Conservation (phyloP, 257 asterid genomes). For the Fraxinus quadrangulata region DNA sequence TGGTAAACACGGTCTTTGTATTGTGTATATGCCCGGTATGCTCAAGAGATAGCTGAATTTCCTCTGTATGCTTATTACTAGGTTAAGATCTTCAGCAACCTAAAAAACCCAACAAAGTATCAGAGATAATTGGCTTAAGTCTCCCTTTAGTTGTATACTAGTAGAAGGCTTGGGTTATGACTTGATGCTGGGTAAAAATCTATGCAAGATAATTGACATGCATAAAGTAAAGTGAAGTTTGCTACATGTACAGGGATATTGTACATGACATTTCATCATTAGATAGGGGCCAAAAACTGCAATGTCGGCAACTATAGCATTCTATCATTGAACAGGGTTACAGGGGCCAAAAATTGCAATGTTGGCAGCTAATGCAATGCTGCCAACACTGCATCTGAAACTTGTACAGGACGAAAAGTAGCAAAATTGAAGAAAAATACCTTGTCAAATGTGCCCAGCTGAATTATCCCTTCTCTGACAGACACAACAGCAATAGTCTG, state of each 20-base stretch:
- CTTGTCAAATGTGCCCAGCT: slow-evolving; percentile 80
- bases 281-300: too few relatives aligned
- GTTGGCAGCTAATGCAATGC: too few relatives aligned
- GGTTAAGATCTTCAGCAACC: slow-evolving; percentile 64
- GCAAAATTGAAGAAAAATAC: slow-evolving; percentile 27
- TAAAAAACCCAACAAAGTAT: slow-evolving; percentile 14
- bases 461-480: slow-evolving; percentile 77
- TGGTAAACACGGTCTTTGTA: slow-evolving; percentile 58
- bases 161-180: too few relatives aligned
- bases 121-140: neutral
- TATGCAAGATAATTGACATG: too few relatives aligned
- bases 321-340: neutral
- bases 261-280: too few relatives aligned
- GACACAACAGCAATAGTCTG: slow-evolving; percentile 80
- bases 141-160: too few relatives aligned
- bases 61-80: slow-evolving; percentile 68
- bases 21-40: slow-evolving; percentile 60
- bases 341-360: neutral
- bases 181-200: too few relatives aligned
- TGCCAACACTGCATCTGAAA: too few relatives aligned
- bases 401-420: too few relatives aligned
- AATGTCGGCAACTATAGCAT: too few relatives aligned
- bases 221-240: too few relatives aligned
- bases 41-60: slow-evolving; percentile 70
- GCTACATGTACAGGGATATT: too few relatives aligned